phyloP scores from a whole-genome alignment of 2,329 filamentous ascomycete genomes.

The Fusarium sp. region DNA sequence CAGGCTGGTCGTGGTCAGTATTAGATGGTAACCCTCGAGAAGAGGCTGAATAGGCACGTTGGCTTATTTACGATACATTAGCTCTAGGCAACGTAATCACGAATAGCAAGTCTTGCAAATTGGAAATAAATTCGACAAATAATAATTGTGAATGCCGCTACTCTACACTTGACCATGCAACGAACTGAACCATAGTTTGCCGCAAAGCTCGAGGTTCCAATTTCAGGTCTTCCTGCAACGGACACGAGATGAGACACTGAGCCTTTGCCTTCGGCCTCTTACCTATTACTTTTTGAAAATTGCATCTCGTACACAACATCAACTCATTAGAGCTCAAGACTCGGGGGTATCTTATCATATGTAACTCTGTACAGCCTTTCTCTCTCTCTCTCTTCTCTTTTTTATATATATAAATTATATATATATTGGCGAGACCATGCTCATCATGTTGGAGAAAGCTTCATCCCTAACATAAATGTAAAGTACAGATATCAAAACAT shows the following conservation, averaged over 20 bases:
- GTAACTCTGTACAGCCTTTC: background rate
- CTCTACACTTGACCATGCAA: background rate
- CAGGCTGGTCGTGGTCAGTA: conserved; percentile 34
- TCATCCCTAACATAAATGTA: background rate
- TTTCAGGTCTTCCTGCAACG: background rate
- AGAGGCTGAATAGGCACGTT: conserved; percentile 27
- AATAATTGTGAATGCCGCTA: background rate
- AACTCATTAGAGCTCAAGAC: background rate
- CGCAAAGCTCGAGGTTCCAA: background rate
- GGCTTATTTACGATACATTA: conserved; percentile 31
- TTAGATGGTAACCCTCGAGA: conserved; percentile 37
- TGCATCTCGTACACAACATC: background rate
- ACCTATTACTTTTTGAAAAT: background rate
- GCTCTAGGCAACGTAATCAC: conserved; percentile 35
- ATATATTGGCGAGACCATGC: background rate
- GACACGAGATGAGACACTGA: background rate
- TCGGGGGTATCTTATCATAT: background rate
- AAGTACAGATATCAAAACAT: background rate
- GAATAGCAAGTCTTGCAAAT: conserved; percentile 25
- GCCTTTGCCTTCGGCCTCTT: background rate
- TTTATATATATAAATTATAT: too few relatives aligned
- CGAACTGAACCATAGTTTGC: background rate
- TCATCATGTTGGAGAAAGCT: background rate
- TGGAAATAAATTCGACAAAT: background rate
- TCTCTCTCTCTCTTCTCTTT: too few relatives aligned